These are phyloP conservation scores for Ambispora gerdemannii DNA, from an alignment of 192 early-diverging fungal genomes.

Conservation along the genomic window DNA sequence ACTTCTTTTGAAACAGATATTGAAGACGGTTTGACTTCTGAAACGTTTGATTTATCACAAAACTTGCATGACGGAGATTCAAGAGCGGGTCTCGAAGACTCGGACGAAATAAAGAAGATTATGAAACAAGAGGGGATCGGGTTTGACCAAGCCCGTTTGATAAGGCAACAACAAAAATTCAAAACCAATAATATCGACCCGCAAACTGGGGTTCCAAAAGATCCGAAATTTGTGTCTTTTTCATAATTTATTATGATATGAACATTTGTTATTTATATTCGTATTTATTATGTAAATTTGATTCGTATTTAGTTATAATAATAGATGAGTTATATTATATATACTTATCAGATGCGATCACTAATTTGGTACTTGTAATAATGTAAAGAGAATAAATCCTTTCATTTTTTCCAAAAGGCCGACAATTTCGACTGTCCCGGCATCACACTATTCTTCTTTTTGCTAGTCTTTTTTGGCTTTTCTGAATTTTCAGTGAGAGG, in stretches of 20 bases:
- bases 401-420: not conserved
- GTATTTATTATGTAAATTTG: not conserved
- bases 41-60: slow-evolving; percentile 51
- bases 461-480: not conserved
- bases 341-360: too few species aligned
- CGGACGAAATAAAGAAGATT: slow-evolving; percentile 51
- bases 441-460: not conserved
- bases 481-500: not conserved
- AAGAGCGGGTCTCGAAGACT: slow-evolving; percentile 51
- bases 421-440: not conserved
- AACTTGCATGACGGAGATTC: slow-evolving; percentile 48
- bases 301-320: too few species aligned
- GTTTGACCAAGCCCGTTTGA: slow-evolving; percentile 59
- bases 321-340: too few species aligned
- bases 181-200: slow-evolving; percentile 61
- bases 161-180: slow-evolving; percentile 52
- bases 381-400: too few species aligned
- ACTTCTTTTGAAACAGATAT: slow-evolving; percentile 53
- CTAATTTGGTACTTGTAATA: too few species aligned
- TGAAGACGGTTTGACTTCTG: slow-evolving; percentile 54
- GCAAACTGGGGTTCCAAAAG: slow-evolving; percentile 51
- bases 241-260: slow-evolving; percentile 28
- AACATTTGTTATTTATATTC: not conserved
- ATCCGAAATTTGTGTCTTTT: slow-evolving; percentile 58
- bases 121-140: slow-evolving; percentile 50